These are phyloP conservation scores for Colletotrichum limetticola DNA, from an alignment of 2,329 filamentous ascomycete species.

Conservation along the genomic window DNA sequence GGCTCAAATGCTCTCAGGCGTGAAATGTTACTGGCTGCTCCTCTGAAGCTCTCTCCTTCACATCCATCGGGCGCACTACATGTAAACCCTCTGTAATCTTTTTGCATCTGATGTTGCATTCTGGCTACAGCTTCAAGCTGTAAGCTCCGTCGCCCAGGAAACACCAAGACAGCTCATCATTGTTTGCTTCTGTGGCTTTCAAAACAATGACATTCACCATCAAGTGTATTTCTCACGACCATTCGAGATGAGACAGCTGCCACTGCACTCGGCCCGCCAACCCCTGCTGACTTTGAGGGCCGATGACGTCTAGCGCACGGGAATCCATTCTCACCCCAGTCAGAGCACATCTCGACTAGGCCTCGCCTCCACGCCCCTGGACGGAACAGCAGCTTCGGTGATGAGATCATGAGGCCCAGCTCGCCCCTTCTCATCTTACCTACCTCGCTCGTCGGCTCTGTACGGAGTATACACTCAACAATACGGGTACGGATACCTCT, in stretches of 20 bases:
- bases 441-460: not conserved
- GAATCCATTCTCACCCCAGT: not conserved
- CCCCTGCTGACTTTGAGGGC: conserved; percentile 7
- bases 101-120: conserved; percentile 15
- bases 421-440: not conserved
- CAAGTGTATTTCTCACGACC: not conserved
- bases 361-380: not conserved
- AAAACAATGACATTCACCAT: conserved; percentile 1
- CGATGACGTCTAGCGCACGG: conserved; percentile 29
- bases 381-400: not conserved
- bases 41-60: not conserved
- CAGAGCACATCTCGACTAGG: not conserved
- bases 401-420: conserved; percentile 10
- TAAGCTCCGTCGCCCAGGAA: not conserved
- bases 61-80: not conserved
- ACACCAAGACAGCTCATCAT: not conserved
- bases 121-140: not conserved
- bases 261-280: conserved; percentile 4
- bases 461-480: too few species aligned
- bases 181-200: not conserved
- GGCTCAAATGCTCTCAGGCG: too few species aligned
- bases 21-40: not conserved
- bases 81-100: not conserved
- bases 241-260: conserved; percentile 5
- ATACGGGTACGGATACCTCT: not conserved